These are phyloP conservation scores for Pleurotus cornucopiae DNA, from an alignment of 768 basidiomycete species.

Conservation along the genomic window DNA sequence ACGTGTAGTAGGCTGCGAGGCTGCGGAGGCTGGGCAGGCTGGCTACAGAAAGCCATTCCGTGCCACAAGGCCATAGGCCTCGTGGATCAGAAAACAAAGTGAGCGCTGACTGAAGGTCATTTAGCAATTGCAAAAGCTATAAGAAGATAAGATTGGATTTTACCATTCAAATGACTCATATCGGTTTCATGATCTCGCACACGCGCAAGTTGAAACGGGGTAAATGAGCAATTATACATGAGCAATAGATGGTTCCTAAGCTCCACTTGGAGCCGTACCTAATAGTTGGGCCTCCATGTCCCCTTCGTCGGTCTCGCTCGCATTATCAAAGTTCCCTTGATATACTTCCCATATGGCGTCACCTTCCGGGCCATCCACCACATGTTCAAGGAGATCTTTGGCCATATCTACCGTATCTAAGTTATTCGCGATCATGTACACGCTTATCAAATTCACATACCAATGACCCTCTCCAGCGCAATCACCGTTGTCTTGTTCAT, in stretches of 20 bases:
- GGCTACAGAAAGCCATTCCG: too few species aligned
- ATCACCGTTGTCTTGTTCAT: slow-evolving; percentile 32
- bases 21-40: too few species aligned
- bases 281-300: slow-evolving; percentile 52
- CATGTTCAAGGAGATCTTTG: slow-evolving; percentile 55
- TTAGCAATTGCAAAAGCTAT: too few species aligned
- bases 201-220: too few species aligned
- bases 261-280: slow-evolving; percentile 15
- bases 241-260: background rate
- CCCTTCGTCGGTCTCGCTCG: slow-evolving; percentile 46
- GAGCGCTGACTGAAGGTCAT: too few species aligned
- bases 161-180: too few species aligned
- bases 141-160: too few species aligned
- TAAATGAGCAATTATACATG: too few species aligned
- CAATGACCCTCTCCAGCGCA: slow-evolving; percentile 42
- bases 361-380: slow-evolving; percentile 71
- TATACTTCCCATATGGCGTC: slow-evolving; percentile 63
- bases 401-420: slow-evolving; percentile 38
- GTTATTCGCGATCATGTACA: background rate
- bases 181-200: too few species aligned
- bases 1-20: too few species aligned
- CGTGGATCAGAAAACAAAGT: too few species aligned
- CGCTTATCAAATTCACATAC: slow-evolving; percentile 27
- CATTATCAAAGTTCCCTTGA: slow-evolving; percentile 40
- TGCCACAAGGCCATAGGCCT: too few species aligned